Conservation (phyloP, 768 basidiomycete genomes). For the Dentipellis fragilis region DNA sequence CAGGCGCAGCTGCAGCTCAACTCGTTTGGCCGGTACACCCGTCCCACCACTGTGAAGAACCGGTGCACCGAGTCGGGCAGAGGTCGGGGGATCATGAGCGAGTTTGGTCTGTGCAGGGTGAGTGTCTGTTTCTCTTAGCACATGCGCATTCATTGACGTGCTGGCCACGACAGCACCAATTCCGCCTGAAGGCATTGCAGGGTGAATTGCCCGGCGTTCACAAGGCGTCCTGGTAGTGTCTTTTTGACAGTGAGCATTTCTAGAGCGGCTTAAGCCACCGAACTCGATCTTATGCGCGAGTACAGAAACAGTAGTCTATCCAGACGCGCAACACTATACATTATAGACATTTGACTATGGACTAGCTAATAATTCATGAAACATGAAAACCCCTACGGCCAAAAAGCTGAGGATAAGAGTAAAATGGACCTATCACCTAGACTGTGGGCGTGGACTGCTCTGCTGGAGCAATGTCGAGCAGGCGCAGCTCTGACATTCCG, state of each 20-base stretch:
- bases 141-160: not conserved
- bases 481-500: constrained; percentile 62
- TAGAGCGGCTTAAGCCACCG: not conserved
- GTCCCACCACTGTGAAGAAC: constrained; percentile 84
- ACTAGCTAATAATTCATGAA: not conserved
- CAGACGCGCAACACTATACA: not conserved
- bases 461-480: constrained; percentile 36
- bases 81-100: constrained; percentile 80
- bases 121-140: constrained; percentile 7
- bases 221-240: constrained; percentile 84
- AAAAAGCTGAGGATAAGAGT: not conserved
- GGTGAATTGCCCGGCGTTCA: constrained; percentile 82
- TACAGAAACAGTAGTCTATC: too few species aligned
- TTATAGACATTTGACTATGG: not conserved
- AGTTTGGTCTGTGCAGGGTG: constrained; percentile 82
- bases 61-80: constrained; percentile 79
- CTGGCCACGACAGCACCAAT: constrained; percentile 58
- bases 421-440: not conserved
- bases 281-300: not conserved
- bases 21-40: constrained; percentile 71
- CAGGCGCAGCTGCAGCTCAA: constrained; percentile 93
- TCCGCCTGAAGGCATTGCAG: constrained; percentile 72
- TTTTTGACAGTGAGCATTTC: not conserved
- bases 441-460: constrained; percentile 4
- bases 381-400: not conserved